Base-by-base conservation (phyloP, 2,329 filamentous ascomycete genomes). In the Acephala macrosclerotiorum region DNA sequence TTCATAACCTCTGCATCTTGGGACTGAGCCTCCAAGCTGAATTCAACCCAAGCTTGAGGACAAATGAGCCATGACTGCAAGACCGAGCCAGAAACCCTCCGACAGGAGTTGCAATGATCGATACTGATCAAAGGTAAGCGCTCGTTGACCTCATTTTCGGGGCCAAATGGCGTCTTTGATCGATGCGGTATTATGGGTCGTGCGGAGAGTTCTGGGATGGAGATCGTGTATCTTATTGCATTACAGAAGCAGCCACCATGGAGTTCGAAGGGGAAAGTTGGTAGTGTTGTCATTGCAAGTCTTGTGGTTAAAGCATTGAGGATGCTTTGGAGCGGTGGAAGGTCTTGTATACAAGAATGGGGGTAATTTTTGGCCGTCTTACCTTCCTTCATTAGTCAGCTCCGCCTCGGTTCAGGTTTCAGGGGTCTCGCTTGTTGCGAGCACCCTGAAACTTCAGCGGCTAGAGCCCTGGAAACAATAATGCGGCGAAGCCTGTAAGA, bases 161-260 rank as follows among this genome's bases (percentile, higher is more conserved):
- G 49, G 2, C 61, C 65, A 12, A 69, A 47, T 61, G 61, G 47
- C 57, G n/a, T 22, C 38, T 63, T 11, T 26, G 29, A 14, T 12
- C 18, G 25, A 26, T 33, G 36, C 59, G 47, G 16, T 20, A 67
- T 40, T 1, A 42, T n/a, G 25, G 68, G 70, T 9, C 74, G 70
- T 11, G 68, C 18, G 1, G 63, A 64, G 55, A 71, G 64, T 1
- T 61, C 35, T 11, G 73, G 74, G 29, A 75, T 64, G 7, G 61
- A 67, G 58, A 76, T 70, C 4, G 69, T 71, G 63, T 76, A 76
- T 18, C 66, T 63, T 61, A 75, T 73, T 38, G 74, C 70, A 49
- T 67, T 68, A 67, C 73, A 76, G 64, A 72, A 74, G 63, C 75
- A 76, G 22, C 74, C 74, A 18, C 74, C 75, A 0, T 61, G 68